phyloP scores from a whole-genome alignment of 139 green algal genomes.

The Auxenochlorella pyrenoidosa region DNA sequence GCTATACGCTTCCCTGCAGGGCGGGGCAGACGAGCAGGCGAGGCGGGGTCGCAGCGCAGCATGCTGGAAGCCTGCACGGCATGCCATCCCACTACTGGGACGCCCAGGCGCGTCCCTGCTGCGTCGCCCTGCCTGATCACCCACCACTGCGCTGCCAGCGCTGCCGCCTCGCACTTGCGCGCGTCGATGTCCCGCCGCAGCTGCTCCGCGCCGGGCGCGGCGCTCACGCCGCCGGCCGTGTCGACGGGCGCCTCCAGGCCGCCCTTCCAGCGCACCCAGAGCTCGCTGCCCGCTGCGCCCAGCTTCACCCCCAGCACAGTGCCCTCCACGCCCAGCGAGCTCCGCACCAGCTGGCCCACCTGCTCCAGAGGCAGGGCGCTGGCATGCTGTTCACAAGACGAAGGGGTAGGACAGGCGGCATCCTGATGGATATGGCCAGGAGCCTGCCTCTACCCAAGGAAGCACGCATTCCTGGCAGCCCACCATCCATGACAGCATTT shows the following conservation, averaged over 20 bases:
- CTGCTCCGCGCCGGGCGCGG: not conserved
- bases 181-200: not conserved
- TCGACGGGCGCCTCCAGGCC: conserved; percentile 18
- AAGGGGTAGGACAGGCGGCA: too few relatives aligned
- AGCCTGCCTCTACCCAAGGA: not conserved
- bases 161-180: not conserved
- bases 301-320: conserved; percentile 21
- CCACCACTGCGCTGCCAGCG: not conserved
- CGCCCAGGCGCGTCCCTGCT: not conserved
- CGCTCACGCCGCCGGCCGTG: not conserved
- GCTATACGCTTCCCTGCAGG: not conserved
- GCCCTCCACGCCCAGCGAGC: not conserved
- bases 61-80: too few relatives aligned
- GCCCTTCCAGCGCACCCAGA: conserved; percentile 28
- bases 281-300: not conserved
- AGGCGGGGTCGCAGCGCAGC: too few relatives aligned
- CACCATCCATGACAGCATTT: too few relatives aligned
- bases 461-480: too few relatives aligned
- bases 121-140: not conserved
- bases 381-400: too few relatives aligned
- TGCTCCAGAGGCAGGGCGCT: not conserved
- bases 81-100: not conserved
- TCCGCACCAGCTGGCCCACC: conserved; percentile 2
- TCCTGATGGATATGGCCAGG: too few relatives aligned
- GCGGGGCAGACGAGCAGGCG: not conserved